Percentiles rank a stretch among this genome's conserved stretches.
Evolutionary conservation across 192 early-diverging fungal species (phyloP).

Genomic region (Coemansia sp.): DNA sequence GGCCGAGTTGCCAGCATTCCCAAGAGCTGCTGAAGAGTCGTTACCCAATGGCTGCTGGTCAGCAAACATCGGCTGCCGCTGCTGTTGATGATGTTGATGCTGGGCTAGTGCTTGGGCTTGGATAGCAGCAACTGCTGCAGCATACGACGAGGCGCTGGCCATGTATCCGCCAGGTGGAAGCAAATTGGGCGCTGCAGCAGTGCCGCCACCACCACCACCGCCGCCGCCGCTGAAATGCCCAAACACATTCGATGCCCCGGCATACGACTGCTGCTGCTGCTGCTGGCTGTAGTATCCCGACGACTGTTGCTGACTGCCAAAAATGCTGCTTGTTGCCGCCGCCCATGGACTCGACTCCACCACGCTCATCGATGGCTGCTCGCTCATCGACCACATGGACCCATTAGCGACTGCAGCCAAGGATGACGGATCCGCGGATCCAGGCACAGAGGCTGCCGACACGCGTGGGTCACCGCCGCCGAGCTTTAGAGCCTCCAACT

Average conservation of each 20-base stretch:
- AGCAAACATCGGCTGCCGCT: background rate
- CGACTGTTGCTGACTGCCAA: too few relatives aligned
- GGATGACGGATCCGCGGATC: background rate
- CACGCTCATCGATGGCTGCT: background rate
- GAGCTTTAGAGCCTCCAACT: constrained; percentile 14
- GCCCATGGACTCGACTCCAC: background rate
- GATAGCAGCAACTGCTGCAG: background rate
- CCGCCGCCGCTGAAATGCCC: background rate
- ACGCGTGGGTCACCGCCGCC: background rate
- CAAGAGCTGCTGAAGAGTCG: background rate
- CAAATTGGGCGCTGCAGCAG: background rate
- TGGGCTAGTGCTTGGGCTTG: background rate
- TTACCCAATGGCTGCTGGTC: constrained; percentile 19
- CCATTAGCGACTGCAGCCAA: background rate
- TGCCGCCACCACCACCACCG: background rate
- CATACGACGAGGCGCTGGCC: background rate
- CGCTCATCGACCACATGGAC: background rate
- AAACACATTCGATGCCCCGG: background rate
- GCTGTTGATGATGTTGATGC: constrained; percentile 1
- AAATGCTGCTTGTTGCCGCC: background rate
- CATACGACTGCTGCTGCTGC: too few relatives aligned
- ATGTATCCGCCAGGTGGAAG: background rate
- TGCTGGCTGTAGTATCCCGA: background rate
- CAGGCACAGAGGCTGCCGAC: background rate
- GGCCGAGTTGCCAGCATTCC: background rate